Percentiles rank a stretch among this genome's conserved stretches.
Conservation (phyloP, 2,329 filamentous ascomycete species). For the Geosmithia putterillii region DNA sequence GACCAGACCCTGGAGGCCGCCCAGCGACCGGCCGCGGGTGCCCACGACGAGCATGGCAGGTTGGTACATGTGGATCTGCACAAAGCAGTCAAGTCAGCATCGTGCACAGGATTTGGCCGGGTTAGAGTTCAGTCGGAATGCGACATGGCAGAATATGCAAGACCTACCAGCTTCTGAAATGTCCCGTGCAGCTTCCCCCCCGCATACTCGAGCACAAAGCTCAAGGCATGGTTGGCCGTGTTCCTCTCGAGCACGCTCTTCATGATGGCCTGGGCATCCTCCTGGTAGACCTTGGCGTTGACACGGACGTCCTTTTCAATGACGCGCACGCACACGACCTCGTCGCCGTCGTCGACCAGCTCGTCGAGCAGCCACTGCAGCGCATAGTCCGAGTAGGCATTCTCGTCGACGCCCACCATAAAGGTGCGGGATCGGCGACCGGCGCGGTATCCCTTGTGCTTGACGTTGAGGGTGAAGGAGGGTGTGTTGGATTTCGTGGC, state of each 20-base stretch:
- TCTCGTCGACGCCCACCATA: constrained; percentile 81
- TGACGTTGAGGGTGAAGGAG: constrained; percentile 72
- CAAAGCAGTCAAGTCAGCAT: neutral
- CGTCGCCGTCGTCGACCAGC: constrained; percentile 84
- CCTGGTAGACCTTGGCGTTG: constrained; percentile 58
- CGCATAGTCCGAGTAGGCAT: constrained; percentile 84
- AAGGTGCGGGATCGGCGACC: constrained; percentile 76
- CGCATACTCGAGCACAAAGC: constrained; percentile 73
- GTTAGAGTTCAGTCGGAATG: neutral
- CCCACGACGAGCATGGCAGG: constrained; percentile 86
- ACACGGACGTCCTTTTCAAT: constrained; percentile 71
- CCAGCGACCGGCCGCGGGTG: constrained; percentile 71
- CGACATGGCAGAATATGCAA: neutral
- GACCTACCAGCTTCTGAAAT: constrained; percentile 74
- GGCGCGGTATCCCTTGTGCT: constrained; percentile 76
- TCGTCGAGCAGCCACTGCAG: constrained; percentile 88
- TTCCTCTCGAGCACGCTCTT: constrained; percentile 71
- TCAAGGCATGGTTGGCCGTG: constrained; percentile 66
- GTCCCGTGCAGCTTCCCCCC: constrained; percentile 84
- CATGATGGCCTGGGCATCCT: constrained; percentile 64
- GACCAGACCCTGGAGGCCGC: constrained; percentile 75
- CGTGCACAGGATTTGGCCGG: too few species aligned
- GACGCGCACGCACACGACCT: constrained; percentile 81
- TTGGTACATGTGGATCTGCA: constrained; percentile 79
- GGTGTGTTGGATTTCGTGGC: constrained; percentile 45